Evolutionary conservation across 768 basidiomycete species (phyloP).

Genomic region (Collybia sp.): DNA sequence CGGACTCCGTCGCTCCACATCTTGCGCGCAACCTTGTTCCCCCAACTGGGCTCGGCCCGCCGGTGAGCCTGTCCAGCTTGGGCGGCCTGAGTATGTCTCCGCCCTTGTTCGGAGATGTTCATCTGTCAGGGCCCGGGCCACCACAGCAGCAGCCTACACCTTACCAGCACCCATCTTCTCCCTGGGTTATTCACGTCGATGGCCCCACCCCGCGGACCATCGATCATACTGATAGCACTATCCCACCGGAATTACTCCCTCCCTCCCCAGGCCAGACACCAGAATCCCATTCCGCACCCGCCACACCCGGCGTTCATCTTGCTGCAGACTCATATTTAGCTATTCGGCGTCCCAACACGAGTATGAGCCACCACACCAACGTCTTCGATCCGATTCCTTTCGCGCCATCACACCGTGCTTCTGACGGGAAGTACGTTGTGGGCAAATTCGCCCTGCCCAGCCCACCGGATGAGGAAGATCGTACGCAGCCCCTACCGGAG

Average conservation of each 20-base stretch:
- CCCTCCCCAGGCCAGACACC: slow-evolving; percentile 51
- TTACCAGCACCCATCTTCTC: slow-evolving; percentile 18
- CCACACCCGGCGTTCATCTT: slow-evolving; percentile 51
- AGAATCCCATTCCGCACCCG: slow-evolving; percentile 38
- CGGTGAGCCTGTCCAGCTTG: slow-evolving; percentile 25
- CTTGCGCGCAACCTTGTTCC: background rate
- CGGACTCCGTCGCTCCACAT: slow-evolving; percentile 11
- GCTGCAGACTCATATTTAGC: slow-evolving; percentile 20
- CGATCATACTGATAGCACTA: slow-evolving; percentile 17
- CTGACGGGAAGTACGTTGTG: slow-evolving; percentile 69
- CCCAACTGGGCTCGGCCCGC: slow-evolving; percentile 17
- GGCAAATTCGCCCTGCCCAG: slow-evolving; percentile 74
- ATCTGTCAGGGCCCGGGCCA: slow-evolving; percentile 12
- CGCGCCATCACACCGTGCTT: slow-evolving; percentile 50
- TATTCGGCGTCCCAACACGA: slow-evolving; percentile 14
- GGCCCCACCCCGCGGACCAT: slow-evolving; percentile 23
- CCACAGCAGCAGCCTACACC: slow-evolving; percentile 8
- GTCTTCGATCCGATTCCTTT: slow-evolving; percentile 77
- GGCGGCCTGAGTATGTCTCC: slow-evolving; percentile 20
- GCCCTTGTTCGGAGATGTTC: slow-evolving; percentile 19
- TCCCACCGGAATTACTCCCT: slow-evolving; percentile 37
- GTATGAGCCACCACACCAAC: slow-evolving; percentile 14
- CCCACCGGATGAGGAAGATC: slow-evolving; percentile 50
- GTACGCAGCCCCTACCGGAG: slow-evolving; percentile 18
- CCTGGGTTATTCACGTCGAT: slow-evolving; percentile 17